Percentiles rank a stretch among this genome's conserved stretches.
Evolutionary conservation across 257 asterid genomes (phyloP).

Genomic region (Dorcoceras hygrometricum): DNA sequence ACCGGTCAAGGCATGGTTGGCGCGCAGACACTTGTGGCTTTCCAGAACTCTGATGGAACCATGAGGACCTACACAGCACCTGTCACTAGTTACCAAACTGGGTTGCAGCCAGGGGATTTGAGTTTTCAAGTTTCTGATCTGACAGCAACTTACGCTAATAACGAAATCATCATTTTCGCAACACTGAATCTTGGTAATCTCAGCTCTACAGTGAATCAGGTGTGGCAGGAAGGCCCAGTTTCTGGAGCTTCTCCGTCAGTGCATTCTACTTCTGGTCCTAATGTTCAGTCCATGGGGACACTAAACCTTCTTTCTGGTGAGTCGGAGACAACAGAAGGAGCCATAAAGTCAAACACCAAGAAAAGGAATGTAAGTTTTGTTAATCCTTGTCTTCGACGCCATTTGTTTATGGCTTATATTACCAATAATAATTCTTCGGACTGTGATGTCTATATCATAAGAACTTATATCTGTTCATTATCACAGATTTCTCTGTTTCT

Average conservation of each 20-base stretch:
- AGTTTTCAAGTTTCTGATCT: conserved; percentile 72
- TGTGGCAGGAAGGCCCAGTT: conserved; percentile 93
- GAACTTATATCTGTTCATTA: background rate
- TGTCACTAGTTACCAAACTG: conserved; percentile 50
- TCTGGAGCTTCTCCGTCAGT: conserved; percentile 55
- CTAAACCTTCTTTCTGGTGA: conserved; percentile 63
- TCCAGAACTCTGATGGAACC: conserved; percentile 64
- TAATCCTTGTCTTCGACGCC: no score
- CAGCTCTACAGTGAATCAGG: conserved; percentile 59
- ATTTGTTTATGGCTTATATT: no score
- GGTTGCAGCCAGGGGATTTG: conserved; percentile 51
- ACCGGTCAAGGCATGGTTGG: conserved; percentile 68
- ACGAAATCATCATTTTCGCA: conserved; percentile 60
- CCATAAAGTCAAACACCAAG: conserved; percentile 26
- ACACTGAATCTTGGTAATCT: conserved; percentile 50
- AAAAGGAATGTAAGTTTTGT: conserved; percentile 39
- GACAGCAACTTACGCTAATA: conserved; percentile 47
- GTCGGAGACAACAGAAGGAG: conserved; percentile 34
- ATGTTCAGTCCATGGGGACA: conserved; percentile 53
- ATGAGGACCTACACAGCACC: conserved; percentile 67
- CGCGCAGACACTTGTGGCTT: conserved; percentile 75
- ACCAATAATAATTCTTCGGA: no score
- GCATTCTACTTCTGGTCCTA: conserved; percentile 55
- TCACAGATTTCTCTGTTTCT: background rate
- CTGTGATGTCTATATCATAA: background rate